Evolutionary conservation across 495 filamentous ascomycete species (phyloP).

Genomic region (Penicillium fimorum): DNA sequence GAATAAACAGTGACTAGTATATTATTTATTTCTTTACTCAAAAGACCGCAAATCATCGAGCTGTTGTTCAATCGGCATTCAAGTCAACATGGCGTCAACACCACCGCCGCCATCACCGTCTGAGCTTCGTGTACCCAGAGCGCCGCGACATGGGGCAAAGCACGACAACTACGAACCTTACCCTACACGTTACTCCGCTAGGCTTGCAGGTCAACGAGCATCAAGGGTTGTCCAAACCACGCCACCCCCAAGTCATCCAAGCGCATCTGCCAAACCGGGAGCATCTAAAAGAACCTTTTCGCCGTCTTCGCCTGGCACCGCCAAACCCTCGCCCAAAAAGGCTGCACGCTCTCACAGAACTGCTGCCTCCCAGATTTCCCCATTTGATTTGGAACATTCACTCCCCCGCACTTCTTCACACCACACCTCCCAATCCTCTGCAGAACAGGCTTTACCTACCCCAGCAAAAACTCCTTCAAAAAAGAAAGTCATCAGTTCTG

Average conservation of each 20-base stretch:
- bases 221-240: constrained; percentile 36
- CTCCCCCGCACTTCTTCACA: constrained; percentile 15
- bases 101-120: constrained; percentile 58
- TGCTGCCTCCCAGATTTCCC: constrained; percentile 6
- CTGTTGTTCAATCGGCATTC: constrained; percentile 3
- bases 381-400: constrained; percentile 4
- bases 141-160: constrained; percentile 67
- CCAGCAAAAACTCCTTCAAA: constrained; percentile 81
- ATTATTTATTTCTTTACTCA: not conserved
- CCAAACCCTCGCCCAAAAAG: constrained; percentile 5
- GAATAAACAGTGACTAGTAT: not conserved
- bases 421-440: constrained; percentile 26
- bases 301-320: constrained; percentile 3
- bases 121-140: constrained; percentile 61
- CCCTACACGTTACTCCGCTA: constrained; percentile 48
- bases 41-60: not conserved
- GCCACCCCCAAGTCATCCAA: constrained; percentile 36
- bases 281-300: constrained; percentile 10
- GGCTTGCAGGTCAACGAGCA: constrained; percentile 44
- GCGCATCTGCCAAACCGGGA: constrained; percentile 14
- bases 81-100: constrained; percentile 57
- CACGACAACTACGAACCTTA: constrained; percentile 72
- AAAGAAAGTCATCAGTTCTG: constrained; percentile 56
- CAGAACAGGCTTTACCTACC: constrained; percentile 67
- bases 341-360: not conserved